Evolutionary conservation across 306 rosid species (phyloP).

Genomic region (Prunus dulcis): DNA sequence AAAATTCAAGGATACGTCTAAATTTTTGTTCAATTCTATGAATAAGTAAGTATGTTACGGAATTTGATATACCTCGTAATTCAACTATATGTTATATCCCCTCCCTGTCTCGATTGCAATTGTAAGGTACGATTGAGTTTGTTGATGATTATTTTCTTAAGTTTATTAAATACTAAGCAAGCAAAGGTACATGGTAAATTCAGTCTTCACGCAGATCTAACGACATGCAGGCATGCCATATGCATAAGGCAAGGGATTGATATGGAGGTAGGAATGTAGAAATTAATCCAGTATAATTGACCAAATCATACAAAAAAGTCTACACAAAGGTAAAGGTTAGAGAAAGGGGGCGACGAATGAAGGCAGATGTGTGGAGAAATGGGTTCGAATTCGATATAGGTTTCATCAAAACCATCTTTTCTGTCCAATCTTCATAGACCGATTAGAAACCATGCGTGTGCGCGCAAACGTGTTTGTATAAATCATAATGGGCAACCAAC

Average conservation of each 20-base stretch:
- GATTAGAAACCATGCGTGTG: background rate
- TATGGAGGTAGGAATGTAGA: background rate
- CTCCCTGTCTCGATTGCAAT: background rate
- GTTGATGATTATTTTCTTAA: background rate
- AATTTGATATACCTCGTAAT: too few relatives aligned
- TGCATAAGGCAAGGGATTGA: background rate
- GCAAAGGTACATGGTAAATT: background rate
- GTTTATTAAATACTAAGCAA: background rate
- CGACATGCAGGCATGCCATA: too few relatives aligned
- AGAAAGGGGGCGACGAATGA: background rate
- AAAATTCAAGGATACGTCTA: too few relatives aligned
- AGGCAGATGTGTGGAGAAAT: background rate
- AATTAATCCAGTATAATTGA: too few relatives aligned
- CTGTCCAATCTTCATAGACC: background rate
- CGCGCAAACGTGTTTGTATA: background rate
- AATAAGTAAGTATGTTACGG: too few relatives aligned
- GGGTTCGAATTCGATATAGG: background rate
- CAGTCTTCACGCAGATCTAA: background rate
- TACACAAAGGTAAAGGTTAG: background rate
- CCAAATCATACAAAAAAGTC: too few relatives aligned
- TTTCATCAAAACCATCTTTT: background rate
- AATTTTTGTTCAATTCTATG: too few relatives aligned
- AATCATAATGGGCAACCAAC: too few relatives aligned
- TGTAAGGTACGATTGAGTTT: background rate
- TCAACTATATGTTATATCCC: too few relatives aligned